Percentiles rank a stretch among this genome's conserved stretches.
These are phyloP conservation scores for Exophiala bonariae DNA, from an alignment of 2,329 filamentous ascomycete species.

Conservation along the genomic window DNA sequence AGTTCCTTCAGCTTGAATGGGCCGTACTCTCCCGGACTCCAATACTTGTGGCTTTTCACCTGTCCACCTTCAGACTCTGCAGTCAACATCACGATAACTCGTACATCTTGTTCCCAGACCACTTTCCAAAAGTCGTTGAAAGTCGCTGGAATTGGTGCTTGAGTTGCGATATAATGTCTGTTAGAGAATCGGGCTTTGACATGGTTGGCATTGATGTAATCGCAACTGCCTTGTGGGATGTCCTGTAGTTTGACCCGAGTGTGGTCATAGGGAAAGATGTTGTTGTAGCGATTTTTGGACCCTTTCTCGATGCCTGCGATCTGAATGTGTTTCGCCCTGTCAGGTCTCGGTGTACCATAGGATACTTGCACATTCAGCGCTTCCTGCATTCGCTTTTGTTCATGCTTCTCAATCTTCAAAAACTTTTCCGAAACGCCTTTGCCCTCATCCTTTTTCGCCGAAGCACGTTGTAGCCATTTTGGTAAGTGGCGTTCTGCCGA, in stretches of 20 bases:
- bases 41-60: constrained; percentile 93
- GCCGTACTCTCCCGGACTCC: constrained; percentile 78
- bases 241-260: constrained; percentile 77
- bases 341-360: constrained; percentile 48
- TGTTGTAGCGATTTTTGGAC: constrained; percentile 94
- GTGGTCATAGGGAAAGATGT: constrained; percentile 95
- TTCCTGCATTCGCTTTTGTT: constrained; percentile 90
- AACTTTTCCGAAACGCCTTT: constrained; percentile 82
- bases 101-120: constrained; percentile 93
- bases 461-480: constrained; percentile 72
- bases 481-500: constrained; percentile 61
- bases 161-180: constrained; percentile 92
- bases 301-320: constrained; percentile 94
- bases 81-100: constrained; percentile 94
- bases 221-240: constrained; percentile 68
- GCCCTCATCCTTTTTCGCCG: constrained; percentile 68
- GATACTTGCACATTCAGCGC: constrained; percentile 64
- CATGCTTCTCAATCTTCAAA: constrained; percentile 75
- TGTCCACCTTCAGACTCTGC: constrained; percentile 92
- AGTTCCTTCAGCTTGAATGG: constrained; percentile 71
- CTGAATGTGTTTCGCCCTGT: constrained; percentile 57
- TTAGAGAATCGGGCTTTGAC: constrained; percentile 77
- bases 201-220: constrained; percentile 95
- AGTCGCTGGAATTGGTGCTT: constrained; percentile 88
- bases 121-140: constrained; percentile 98